Evolutionary conservation across 139 green algal species (phyloP), one percentile per base, ranked within the genome.

Genomic region (Picochlorum sp.): DNA sequence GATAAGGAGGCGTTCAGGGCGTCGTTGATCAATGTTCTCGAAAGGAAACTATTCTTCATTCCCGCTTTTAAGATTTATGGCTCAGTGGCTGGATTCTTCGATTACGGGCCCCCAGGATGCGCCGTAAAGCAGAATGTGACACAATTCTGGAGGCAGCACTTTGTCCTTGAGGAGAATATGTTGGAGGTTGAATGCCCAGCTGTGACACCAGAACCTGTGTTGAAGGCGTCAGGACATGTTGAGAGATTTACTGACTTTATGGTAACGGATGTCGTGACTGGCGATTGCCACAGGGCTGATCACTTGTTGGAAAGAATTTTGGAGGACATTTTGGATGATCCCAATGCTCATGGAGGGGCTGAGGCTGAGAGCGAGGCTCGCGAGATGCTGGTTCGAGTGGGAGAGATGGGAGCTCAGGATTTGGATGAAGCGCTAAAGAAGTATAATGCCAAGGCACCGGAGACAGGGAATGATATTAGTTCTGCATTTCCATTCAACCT

Each of bases 51-150:
- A 26, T 99, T 99, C 75, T 95, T 91, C 82, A 91, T 97, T 49
- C 94, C 94, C 9, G 91, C 84, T 4, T 99, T 97, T 80, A 94
- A 95, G 57, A 98, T 99, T 70, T 99, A 99, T 74, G 91, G 91
- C 68, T 74, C 78, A 14, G 90, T 98, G 30, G 88, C 88, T 2
- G 94, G 94, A 56, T 90, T 99, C 59, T 99, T 95, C 76, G 94
- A 99, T 83, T 98, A 95, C 72, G 94, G 94, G 7, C 94, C 94
- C 0, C 91, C 94, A 1, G 94, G 94, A 50, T 97, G 90, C 76
- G 88, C 90, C 38, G 86, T 99, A 66, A 98, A 99, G 84, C 73
- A 88, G 56, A 98, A 98, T 75, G 64, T 98, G 24, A 92, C 85
- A 4, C 74, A 89, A 66, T 73, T 73, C 11, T 97, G 90, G 90